Conservation (phyloP, 2,329 filamentous ascomycete species). For the Apiospora saccharicola region DNA sequence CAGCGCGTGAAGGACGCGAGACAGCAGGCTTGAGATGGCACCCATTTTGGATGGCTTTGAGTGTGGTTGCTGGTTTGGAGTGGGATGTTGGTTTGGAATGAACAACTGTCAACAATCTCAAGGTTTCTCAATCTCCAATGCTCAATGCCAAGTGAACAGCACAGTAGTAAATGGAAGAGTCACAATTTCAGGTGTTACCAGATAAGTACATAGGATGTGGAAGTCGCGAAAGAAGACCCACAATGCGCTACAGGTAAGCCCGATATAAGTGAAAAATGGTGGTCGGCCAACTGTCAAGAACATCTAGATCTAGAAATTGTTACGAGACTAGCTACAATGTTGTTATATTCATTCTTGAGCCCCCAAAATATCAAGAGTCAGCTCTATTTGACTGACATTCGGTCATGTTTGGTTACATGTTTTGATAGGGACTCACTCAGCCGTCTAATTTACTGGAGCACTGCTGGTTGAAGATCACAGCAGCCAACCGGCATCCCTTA, state of each 20-base stretch:
- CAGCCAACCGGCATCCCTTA: background rate
- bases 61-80: too few species aligned
- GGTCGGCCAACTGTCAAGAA: background rate
- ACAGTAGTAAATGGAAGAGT: too few species aligned
- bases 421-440: background rate
- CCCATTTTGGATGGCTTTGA: background rate
- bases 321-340: background rate
- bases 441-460: background rate
- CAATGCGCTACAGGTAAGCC: background rate
- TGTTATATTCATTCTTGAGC: background rate
- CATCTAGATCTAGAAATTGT: too few species aligned
- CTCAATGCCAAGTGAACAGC: too few species aligned
- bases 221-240: background rate
- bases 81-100: background rate
- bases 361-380: too few species aligned
- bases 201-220: background rate
- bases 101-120: background rate
- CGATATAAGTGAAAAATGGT: background rate
- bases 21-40: background rate
- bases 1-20: conserved; percentile 1
- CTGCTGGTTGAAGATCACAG: background rate
- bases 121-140: background rate
- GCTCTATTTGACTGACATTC: too few species aligned
- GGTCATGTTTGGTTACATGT: too few species aligned
- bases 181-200: background rate